These are phyloP conservation scores for Lentinus polychrous DNA, from an alignment of 1,284 basidiomycete genomes.

Conservation along the genomic window DNA sequence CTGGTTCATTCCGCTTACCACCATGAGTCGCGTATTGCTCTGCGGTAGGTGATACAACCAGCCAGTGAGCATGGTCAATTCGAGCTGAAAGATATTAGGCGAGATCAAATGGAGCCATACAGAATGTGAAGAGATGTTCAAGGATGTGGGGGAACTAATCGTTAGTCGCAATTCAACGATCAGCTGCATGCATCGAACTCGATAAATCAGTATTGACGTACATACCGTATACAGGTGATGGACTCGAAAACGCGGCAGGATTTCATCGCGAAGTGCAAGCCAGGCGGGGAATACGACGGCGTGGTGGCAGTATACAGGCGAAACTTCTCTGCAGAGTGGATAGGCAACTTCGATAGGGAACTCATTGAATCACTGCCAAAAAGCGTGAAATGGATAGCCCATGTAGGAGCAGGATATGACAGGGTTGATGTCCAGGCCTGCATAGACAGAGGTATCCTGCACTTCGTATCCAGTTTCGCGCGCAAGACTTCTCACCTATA, in stretches of 20 bases:
- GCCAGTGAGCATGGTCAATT: neutral
- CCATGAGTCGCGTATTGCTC: constrained; percentile 16
- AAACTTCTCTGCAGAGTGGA: constrained; percentile 53
- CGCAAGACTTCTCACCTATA: neutral
- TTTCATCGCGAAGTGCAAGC: constrained; percentile 60
- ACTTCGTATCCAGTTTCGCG: neutral
- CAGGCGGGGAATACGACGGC: constrained; percentile 68
- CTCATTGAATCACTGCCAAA: constrained; percentile 62
- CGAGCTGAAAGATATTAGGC: too few relatives aligned
- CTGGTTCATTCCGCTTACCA: too few relatives aligned
- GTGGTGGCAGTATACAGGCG: constrained; percentile 78
- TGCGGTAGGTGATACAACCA: constrained; percentile 16
- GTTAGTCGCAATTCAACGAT: constrained; percentile 43
- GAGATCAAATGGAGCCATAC: constrained; percentile 76
- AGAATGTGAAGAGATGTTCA: constrained; percentile 62
- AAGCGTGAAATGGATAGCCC: constrained; percentile 79
- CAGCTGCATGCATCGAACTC: neutral
- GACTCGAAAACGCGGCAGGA: constrained; percentile 59
- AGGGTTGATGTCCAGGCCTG: constrained; percentile 75
- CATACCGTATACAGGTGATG: constrained; percentile 29
- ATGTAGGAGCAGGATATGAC: constrained; percentile 90
- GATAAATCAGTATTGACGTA: neutral
- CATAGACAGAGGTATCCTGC: constrained; percentile 50
- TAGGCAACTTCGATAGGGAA: constrained; percentile 78
- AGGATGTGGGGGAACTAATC: constrained; percentile 65